Evolutionary conservation across 805 yeast species (phyloP), one percentile per base, ranked within the genome.

Genomic region (Alloascoidea africana): DNA sequence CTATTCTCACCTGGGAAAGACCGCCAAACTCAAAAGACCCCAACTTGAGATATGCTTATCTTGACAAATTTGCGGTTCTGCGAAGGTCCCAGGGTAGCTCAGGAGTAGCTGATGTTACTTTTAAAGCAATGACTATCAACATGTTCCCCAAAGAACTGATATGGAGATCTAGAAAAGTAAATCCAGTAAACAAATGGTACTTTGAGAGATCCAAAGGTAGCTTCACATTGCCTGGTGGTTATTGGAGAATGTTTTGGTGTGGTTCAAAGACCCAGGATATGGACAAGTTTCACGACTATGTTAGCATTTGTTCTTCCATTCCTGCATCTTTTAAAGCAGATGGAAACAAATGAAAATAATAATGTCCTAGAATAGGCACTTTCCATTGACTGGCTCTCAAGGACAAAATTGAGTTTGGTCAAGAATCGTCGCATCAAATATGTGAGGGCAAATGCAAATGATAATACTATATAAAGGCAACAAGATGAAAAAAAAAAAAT

Each of bases 121-220:
- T 91, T 63, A 91, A 89, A 52, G 66, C 81, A 4, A 73, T 91
- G 64, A 59, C 73, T 5, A 62, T 63, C 32, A 71, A 70, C 36
- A 55, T 73, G 27, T 87, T 76, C 51, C 81, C 84, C 0, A 58
- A 66, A 13, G 91, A 85, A 51, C 54, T 86, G 8, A 59, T 91
- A 2, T 91, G 98, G 98, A 70, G 98, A 49, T 89, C 97, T 1
- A 63, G 94, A 35, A 69, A 68, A 41, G 70, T 60, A 39, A 91
- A 91, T 54, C 95, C 96, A 0, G 96, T 91, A 4, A 91, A 91
- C 60, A 86, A 86, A 51, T 91, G 98, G 98, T 89, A 89, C 53
- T 91, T 89, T 56, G 96, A 91, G 51, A 65, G 98, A 44, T 78
- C 94, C 32, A 60, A 66, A 14, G 94, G 94, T 1, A 76, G 78